Percentiles rank a stretch among this genome's conserved stretches.
Conservation (phyloP, 2,329 filamentous ascomycete species). For the Cladobotryum mycophilum region DNA sequence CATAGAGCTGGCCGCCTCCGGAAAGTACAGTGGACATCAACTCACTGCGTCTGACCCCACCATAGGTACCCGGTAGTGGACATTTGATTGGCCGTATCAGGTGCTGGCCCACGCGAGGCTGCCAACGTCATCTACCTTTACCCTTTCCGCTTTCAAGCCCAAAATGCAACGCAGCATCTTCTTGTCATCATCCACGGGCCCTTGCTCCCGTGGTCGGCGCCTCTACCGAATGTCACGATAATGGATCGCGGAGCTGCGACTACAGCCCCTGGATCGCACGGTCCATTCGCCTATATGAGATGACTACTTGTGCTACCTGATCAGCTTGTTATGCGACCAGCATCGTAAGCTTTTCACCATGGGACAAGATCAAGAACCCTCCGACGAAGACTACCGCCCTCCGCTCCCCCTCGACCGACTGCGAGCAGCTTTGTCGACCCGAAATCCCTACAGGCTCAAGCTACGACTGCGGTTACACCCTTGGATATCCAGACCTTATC, state of each 20-base stretch:
- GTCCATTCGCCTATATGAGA: neutral
- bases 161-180: neutral
- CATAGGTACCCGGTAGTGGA: neutral
- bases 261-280: conserved; percentile 2
- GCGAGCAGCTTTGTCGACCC: conserved; percentile 31
- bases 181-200: neutral
- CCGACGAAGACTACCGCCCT: conserved; percentile 42
- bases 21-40: neutral
- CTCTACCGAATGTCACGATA: conserved; percentile 5
- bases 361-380: conserved; percentile 22
- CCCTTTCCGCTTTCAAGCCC: neutral
- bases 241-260: conserved; percentile 6
- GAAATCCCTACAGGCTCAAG: conserved; percentile 49
- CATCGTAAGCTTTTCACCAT: conserved; percentile 18
- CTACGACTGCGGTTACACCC: conserved; percentile 80
- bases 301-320: neutral
- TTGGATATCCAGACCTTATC: conserved; percentile 74
- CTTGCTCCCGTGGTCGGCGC: conserved; percentile 3
- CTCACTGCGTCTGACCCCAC: conserved; percentile 2
- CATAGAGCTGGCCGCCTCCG: conserved; percentile 2
- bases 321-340: conserved; percentile 24
- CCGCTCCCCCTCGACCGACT: conserved; percentile 47
- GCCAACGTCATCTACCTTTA: neutral
- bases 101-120: conserved; percentile 4
- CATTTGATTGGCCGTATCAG: neutral